Conservation (phyloP, 139 green algal genomes). For the Asterochloris erici region DNA sequence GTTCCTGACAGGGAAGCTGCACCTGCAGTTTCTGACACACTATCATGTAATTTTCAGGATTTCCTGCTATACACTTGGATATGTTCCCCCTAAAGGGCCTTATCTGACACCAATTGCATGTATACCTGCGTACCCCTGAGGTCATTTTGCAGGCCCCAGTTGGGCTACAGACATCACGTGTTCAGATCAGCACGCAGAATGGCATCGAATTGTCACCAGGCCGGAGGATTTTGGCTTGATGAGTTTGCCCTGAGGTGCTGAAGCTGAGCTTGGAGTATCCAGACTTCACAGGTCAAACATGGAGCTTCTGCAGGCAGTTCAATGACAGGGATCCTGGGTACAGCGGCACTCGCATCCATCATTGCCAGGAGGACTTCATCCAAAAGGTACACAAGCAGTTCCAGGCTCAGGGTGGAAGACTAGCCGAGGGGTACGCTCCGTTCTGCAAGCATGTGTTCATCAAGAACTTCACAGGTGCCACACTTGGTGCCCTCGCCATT, state of each 20-base stretch:
- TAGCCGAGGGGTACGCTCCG: slow-evolving; percentile 87
- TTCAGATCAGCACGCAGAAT: too few relatives aligned
- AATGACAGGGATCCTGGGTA: slow-evolving; percentile 60
- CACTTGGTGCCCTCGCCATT: slow-evolving; percentile 63
- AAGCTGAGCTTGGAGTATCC: too few relatives aligned
- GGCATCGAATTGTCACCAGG: background rate
- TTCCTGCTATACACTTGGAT: too few relatives aligned
- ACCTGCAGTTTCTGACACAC: too few relatives aligned
- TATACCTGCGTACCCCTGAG: too few relatives aligned
- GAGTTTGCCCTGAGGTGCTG: slow-evolving; percentile 51
- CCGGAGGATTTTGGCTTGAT: slow-evolving; percentile 81
- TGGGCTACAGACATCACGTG: too few relatives aligned
- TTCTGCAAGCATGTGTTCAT: slow-evolving; percentile 98
- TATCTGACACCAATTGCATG: too few relatives aligned
- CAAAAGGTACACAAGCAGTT: slow-evolving; percentile 43
- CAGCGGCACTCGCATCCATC: slow-evolving; percentile 21
- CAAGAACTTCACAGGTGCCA: slow-evolving; percentile 75
- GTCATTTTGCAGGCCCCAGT: too few relatives aligned
- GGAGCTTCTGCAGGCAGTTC: slow-evolving; percentile 62
- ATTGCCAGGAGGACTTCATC: slow-evolving; percentile 70
- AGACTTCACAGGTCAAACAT: too few relatives aligned
- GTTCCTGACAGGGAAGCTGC: too few relatives aligned
- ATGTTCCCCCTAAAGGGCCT: too few relatives aligned
- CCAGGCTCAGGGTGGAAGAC: slow-evolving; percentile 13
- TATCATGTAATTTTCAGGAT: too few relatives aligned